These are phyloP conservation scores for Aspergillus pseudotamarii DNA, from an alignment of 2,329 filamentous ascomycete genomes.

Conservation along the genomic window DNA sequence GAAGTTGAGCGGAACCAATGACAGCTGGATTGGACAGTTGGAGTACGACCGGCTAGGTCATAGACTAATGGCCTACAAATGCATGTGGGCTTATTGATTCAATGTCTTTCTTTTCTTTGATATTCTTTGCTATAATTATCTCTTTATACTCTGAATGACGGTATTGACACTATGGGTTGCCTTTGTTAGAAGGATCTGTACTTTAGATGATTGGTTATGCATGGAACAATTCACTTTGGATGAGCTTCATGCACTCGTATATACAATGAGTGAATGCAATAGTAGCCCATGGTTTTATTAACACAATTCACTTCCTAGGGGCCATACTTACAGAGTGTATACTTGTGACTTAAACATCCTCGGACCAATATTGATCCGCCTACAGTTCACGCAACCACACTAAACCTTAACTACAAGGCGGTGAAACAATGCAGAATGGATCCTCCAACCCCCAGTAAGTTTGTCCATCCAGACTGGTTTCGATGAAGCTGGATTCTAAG, in stretches of 20 bases:
- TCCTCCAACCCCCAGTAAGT: slow-evolving; percentile 24
- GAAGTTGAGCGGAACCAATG: slow-evolving; percentile 81
- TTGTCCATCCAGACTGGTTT: slow-evolving; percentile 14
- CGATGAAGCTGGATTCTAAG: neutral
- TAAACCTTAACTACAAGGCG: slow-evolving; percentile 27
- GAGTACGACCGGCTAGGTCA: slow-evolving; percentile 88
- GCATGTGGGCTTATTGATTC: slow-evolving; percentile 61
- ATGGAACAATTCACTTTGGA: neutral
- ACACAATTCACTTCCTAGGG: too few species aligned
- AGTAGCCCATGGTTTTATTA: neutral
- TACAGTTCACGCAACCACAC: neutral
- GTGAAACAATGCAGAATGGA: slow-evolving; percentile 32
- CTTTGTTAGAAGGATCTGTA: slow-evolving; percentile 4
- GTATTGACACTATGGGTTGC: slow-evolving; percentile 16
- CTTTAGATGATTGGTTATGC: slow-evolving; percentile 5
- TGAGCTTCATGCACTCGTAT: neutral
- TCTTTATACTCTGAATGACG: slow-evolving; percentile 12
- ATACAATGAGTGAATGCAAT: neutral
- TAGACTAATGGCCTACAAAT: slow-evolving; percentile 82
- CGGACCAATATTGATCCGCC: slow-evolving; percentile 15
- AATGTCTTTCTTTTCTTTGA: slow-evolving; percentile 9
- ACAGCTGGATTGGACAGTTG: slow-evolving; percentile 86
- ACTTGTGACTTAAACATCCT: too few species aligned
- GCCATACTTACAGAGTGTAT: too few species aligned
- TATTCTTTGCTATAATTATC: slow-evolving; percentile 12